Evolutionary conservation across 805 yeast genomes (phyloP).

Genomic region (Wickerhamiella siamensis): DNA sequence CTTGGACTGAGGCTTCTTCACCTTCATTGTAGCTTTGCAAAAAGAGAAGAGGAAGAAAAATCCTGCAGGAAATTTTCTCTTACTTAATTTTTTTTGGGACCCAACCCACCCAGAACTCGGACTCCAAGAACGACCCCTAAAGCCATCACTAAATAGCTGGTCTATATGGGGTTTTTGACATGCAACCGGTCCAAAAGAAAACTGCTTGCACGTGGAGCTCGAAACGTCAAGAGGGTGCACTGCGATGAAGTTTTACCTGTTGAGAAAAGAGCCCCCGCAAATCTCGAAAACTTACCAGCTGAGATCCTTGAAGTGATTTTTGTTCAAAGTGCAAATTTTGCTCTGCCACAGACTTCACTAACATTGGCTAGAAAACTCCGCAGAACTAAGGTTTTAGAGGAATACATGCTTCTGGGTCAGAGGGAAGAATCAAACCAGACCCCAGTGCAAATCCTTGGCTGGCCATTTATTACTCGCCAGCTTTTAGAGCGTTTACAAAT

Average conservation of each 20-base stretch:
- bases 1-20: slow-evolving; percentile 31
- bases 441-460: slow-evolving; percentile 9
- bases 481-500: slow-evolving; percentile 37
- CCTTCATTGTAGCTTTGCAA: slow-evolving; percentile 14
- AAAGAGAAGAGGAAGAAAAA: not conserved
- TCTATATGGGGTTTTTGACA: slow-evolving; percentile 9
- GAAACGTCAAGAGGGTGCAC: no score
- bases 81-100: slow-evolving; percentile 5
- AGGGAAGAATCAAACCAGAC: slow-evolving; percentile 10
- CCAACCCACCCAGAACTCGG: no score
- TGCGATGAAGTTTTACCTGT: no score
- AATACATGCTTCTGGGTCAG: slow-evolving; percentile 13
- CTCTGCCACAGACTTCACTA: slow-evolving; percentile 27
- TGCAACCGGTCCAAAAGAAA: slow-evolving; percentile 3
- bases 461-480: slow-evolving; percentile 18
- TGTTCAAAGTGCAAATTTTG: slow-evolving; percentile 26
- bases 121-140: no score
- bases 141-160: not conserved
- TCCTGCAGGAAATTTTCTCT: not conserved
- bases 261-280: not conserved
- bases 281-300: slow-evolving; percentile 28
- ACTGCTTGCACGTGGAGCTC: no score
- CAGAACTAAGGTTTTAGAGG: slow-evolving; percentile 19
- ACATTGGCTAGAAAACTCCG: slow-evolving; percentile 19
- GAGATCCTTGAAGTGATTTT: slow-evolving; percentile 32